Percentiles rank a stretch among this genome's conserved stretches.
These are phyloP conservation scores for Chlamydomonas schloesseri DNA, from an alignment of 139 green algal genomes.

Conservation along the genomic window DNA sequence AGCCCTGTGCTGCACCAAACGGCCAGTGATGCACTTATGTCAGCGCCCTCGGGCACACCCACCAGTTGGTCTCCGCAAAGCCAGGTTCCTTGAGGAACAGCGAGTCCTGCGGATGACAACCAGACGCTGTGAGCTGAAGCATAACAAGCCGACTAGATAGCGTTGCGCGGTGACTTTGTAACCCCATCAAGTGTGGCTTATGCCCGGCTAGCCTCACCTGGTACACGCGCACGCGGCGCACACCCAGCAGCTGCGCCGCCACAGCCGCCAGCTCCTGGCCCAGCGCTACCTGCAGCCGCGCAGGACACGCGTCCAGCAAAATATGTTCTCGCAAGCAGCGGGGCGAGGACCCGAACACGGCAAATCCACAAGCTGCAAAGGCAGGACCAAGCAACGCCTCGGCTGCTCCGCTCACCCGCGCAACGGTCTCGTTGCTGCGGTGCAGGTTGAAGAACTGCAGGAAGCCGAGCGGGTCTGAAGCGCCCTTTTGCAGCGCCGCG, in stretches of 20 bases:
- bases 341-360: not conserved
- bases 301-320: not conserved
- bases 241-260: conserved; percentile 65
- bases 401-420: not conserved
- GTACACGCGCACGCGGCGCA: conserved; percentile 62
- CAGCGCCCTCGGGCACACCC: too few relatives aligned
- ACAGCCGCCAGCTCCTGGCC: conserved; percentile 45
- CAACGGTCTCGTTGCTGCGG: not conserved
- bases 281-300: conserved; percentile 4
- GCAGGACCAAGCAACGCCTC: too few relatives aligned
- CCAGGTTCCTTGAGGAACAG: conserved; percentile 76
- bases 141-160: too few relatives aligned
- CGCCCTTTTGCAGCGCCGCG: conserved; percentile 18
- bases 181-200: too few relatives aligned
- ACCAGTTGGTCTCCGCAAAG: conserved; percentile 73
- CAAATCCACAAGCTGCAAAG: too few relatives aligned
- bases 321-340: not conserved
- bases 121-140: too few relatives aligned
- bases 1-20: too few relatives aligned
- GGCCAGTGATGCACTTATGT: too few relatives aligned
- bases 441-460: conserved; percentile 80
- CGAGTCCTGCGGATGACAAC: conserved; percentile 51
- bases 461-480: conserved; percentile 64
- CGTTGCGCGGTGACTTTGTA: too few relatives aligned
- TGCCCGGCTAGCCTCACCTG: conserved; percentile 43